Percentiles rank a stretch among this genome's conserved stretches.
phyloP scores from a whole-genome alignment of 139 green algal genomes.

The Diplosphaera chodatii region DNA sequence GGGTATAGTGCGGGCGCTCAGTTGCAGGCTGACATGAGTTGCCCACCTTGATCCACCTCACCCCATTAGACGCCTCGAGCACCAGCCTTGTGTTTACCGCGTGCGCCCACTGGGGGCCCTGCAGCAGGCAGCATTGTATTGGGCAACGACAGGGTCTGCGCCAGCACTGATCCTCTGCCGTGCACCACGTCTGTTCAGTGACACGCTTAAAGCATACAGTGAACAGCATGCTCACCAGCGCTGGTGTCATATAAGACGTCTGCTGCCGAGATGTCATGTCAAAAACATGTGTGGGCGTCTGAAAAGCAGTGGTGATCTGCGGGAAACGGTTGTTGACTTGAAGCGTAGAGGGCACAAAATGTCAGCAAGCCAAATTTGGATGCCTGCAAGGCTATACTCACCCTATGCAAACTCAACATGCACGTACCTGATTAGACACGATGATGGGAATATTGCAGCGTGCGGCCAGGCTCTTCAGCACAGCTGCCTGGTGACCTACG shows the following conservation, averaged over 20 bases:
- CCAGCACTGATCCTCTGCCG: too few relatives aligned
- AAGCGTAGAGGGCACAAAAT: too few relatives aligned
- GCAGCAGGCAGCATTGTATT: too few relatives aligned
- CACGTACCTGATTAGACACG: slow-evolving; percentile 71
- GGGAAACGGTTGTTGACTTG: slow-evolving; percentile 41
- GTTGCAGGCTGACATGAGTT: too few relatives aligned
- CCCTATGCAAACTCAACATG: too few relatives aligned
- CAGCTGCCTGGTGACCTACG: slow-evolving; percentile 49
- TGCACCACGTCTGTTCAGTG: too few relatives aligned
- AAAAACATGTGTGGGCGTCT: not conserved
- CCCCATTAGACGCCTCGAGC: slow-evolving; percentile 43
- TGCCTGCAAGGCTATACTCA: too few relatives aligned
- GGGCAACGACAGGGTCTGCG: too few relatives aligned
- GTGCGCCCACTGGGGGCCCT: slow-evolving; percentile 89
- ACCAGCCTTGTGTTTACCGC: slow-evolving; percentile 85
- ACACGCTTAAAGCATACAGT: too few relatives aligned
- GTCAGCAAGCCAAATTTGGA: too few relatives aligned
- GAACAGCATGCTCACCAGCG: too few relatives aligned
- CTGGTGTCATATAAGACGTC: slow-evolving; percentile 49
- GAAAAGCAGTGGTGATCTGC: not conserved
- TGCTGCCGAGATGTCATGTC: not conserved
- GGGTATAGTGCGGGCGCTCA: too few relatives aligned
- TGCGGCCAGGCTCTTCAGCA: slow-evolving; percentile 74
- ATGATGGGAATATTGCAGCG: slow-evolving; percentile 63
- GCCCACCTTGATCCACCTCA: slow-evolving; percentile 19